Base-by-base conservation (phyloP, 23 red algal species). In the Gracilaria gracilis region DNA sequence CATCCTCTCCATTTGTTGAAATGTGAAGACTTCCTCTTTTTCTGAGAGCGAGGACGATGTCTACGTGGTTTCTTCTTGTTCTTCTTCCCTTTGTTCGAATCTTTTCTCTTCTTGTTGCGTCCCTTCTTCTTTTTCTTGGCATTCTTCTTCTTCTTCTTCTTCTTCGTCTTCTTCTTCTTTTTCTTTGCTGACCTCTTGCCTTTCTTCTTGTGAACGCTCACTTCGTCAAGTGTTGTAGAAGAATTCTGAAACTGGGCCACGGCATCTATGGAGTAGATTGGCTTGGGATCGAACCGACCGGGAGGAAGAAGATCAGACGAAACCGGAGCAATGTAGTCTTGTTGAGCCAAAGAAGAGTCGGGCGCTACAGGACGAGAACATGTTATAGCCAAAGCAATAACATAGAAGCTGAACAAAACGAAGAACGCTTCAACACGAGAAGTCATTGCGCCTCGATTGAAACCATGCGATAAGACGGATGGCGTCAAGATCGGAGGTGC, bases 1-100 rank as follows among this genome's bases (percentile, higher is more conserved):
- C 80, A 66, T 32, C 80, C 39, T 7, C 15, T 57, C 34, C 76
- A 54, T 40, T 0, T 17, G 47, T 80, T 80, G 61, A 80, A 54
- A 17, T 31, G n/a, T 3, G 35, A 37, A 17, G 31, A 59, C 76
- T 36, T 0, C 1, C 14, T n/a, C 42, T 15, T 47, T 28, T 16
- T 54, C 16, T 23, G 76, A 28, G 37, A 14, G 21, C 57, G 80
- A 35, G 57, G 51, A 14, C 32, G 37, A 66, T 64, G 51, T 31
- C 57, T 66, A 29, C 54, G 47, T 8, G n/a, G 38, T 11, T 49
- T 75, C 36, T 47, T 47, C 37, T 75, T 42, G 37, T 66, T 35
- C 14, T 25, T 83, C 34, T 61, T 44, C 31, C 33, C 49, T 24
- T 57, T 57, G 15, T 50, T 37, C 34, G 55, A 53, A 44, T 55